Conservation (phyloP, 306 rosid genomes). For the Crotalaria pallida region DNA sequence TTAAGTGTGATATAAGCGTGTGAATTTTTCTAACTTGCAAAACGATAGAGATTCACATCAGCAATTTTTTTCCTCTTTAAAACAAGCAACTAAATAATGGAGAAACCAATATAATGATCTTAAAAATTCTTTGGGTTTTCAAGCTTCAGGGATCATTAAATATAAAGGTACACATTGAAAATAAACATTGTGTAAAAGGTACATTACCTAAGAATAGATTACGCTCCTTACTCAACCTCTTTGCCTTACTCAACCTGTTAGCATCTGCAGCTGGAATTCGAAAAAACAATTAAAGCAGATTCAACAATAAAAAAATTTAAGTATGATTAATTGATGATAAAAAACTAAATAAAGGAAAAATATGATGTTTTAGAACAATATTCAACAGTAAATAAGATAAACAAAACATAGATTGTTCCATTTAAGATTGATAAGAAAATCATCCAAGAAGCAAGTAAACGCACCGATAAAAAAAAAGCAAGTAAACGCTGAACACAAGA, state of each 20-base stretch:
- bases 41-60: too few relatives aligned
- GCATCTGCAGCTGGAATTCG: conserved; percentile 24
- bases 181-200: not conserved
- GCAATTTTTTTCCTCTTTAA: too few relatives aligned
- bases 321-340: not conserved
- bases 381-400: not conserved
- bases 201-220: conserved; percentile 42
- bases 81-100: too few relatives aligned
- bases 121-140: not conserved
- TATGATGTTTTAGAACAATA: too few relatives aligned
- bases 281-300: conserved; percentile 8
- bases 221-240: not conserved
- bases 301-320: not conserved
- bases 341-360: too few relatives aligned
- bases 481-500: not conserved
- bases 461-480: too few relatives aligned
- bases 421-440: not conserved
- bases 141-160: not conserved
- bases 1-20: too few relatives aligned
- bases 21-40: too few relatives aligned
- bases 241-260: too few relatives aligned
- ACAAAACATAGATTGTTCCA: not conserved
- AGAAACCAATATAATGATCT: too few relatives aligned
- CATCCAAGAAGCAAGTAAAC: too few relatives aligned
- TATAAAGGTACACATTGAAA: not conserved